These are phyloP conservation scores for Curvularia spicifera DNA, from an alignment of 2,329 filamentous ascomycete species.

Conservation along the genomic window DNA sequence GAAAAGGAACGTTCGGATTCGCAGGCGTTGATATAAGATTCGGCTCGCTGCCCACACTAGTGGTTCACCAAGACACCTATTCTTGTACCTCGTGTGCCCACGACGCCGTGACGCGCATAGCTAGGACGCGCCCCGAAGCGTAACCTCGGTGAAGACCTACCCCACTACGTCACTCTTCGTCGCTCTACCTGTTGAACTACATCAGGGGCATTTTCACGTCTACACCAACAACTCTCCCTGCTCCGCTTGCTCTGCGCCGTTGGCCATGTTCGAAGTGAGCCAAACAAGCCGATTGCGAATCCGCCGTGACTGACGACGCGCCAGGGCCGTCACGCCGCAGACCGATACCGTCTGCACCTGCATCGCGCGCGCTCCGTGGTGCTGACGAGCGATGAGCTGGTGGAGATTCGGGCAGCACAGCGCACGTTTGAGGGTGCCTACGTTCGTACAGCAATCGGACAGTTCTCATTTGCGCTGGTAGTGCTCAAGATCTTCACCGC, in stretches of 20 bases:
- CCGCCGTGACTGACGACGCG: conserved; percentile 1
- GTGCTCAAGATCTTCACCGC: conserved; percentile 96
- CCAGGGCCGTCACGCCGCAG: conserved; percentile 66
- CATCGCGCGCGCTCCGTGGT: conserved; percentile 85
- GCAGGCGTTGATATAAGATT: background rate
- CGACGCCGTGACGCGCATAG: background rate
- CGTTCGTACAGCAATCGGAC: conserved; percentile 88
- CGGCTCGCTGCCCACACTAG: background rate
- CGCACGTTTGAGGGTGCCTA: conserved; percentile 98
- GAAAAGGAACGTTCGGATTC: background rate
- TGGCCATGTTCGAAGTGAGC: conserved; percentile 30
- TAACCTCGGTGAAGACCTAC: conserved; percentile 10
- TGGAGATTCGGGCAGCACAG: conserved; percentile 93
- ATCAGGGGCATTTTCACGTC: background rate
- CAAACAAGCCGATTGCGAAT: background rate
- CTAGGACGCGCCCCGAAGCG: background rate
- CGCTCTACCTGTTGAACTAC: background rate
- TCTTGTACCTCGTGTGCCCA: background rate
- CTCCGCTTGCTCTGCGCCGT: background rate
- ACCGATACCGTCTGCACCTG: conserved; percentile 77
- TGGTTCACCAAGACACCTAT: background rate
- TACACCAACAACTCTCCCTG: background rate
- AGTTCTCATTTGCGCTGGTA: conserved; percentile 94
- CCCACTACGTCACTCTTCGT: conserved; percentile 19
- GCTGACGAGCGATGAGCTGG: conserved; percentile 81